Conservation (phyloP, 768 basidiomycete genomes). For the Boletus reticuloceps region DNA sequence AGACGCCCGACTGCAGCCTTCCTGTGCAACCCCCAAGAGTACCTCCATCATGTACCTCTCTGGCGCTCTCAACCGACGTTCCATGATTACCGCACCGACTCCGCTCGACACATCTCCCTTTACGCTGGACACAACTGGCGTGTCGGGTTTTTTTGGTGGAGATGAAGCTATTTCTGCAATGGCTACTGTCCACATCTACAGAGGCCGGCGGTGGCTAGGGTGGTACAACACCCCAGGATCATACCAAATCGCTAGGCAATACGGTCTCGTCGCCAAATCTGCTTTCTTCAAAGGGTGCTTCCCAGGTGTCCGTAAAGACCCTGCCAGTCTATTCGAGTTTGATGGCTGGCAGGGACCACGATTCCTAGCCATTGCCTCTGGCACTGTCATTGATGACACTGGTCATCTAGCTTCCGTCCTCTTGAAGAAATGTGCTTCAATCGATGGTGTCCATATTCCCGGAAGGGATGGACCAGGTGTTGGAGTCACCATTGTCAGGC, state of each 20-base stretch:
- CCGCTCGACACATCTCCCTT: constrained; percentile 1
- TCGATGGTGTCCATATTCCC: neutral
- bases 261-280: constrained; percentile 19
- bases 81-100: neutral
- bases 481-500: neutral
- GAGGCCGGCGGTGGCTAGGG: constrained; percentile 26
- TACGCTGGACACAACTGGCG: constrained; percentile 24
- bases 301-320: constrained; percentile 12
- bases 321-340: constrained; percentile 3
- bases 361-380: constrained; percentile 2
- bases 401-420: constrained; percentile 3
- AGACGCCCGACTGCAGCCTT: neutral
- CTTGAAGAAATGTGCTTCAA: neutral
- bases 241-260: constrained; percentile 26
- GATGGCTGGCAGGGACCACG: neutral
- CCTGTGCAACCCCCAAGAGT: neutral
- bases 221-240: constrained; percentile 36
- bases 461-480: neutral
- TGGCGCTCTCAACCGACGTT: neutral
- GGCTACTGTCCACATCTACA: constrained; percentile 27
- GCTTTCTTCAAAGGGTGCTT: constrained; percentile 10
- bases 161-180: constrained; percentile 33
- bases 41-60: neutral
- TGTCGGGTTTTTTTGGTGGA: constrained; percentile 32
- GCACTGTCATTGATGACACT: neutral